Evolutionary conservation across 108 stramenopile species (phyloP), one percentile per base, ranked within the genome.

Genomic region (Heterococcus sp.): DNA sequence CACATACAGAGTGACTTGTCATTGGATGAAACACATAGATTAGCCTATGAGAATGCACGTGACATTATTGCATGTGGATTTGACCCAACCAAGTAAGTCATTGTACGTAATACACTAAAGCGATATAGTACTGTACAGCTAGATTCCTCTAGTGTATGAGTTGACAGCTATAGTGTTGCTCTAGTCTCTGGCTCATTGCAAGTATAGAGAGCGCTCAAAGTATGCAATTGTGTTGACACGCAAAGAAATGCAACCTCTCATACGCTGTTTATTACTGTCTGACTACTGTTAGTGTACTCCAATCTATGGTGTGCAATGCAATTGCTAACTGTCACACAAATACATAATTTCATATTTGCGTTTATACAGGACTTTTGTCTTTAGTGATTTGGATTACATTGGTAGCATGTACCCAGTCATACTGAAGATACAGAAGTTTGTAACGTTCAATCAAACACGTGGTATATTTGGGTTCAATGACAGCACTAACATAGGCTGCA

Each of bases 1-100:
- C n/a, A n/a, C n/a, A n/a, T 21, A 21, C 73, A 65, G 65, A n/a
- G 26, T 37, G 67, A 68, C 65, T 31, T 67, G 67, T 14, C 75
- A 78, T 80, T 98, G 75, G 89, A 93, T 70, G 81, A 95, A 84
- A 94, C 90, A 85, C 90, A 94, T 64, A 72, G 86, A 14, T 87
- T 99, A 39, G 96, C 95, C 65, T 91, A 92, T 37, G 94, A 96
- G 87, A 99, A 99, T 88, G 98, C 97, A 38, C 93, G 93, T 72
- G 98, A 99, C 83, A 98, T 99, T 76, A 97, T 99, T 82, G 97
- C 98, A 0, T 97, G 96, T 75, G 97, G 95, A 32, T 99, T 99
- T 82, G 91, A 95, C 84, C 86, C 76, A 67, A 87, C 93, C 3
- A 94, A 94, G 46, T 58, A 58, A 58, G 46, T 58, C 14, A 8